Evolutionary conservation across 768 basidiomycete species (phyloP).

Genomic region (Pisolithus orientalis): DNA sequence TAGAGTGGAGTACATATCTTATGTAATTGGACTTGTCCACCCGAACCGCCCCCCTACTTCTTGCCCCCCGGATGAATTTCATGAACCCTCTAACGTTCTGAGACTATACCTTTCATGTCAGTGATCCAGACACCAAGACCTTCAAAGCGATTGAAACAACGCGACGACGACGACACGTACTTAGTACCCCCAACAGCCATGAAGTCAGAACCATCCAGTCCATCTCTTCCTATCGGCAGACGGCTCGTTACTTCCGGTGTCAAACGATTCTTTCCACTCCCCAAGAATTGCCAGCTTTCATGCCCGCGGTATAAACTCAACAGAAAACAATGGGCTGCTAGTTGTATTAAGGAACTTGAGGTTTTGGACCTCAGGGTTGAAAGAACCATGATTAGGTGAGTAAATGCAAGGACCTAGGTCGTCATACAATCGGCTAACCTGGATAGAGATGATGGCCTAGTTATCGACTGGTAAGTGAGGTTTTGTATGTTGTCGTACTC

Average conservation of each 20-base stretch:
- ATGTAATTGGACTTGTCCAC: too few relatives aligned
- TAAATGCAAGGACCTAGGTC: not conserved
- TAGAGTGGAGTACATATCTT: too few relatives aligned
- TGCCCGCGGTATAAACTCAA: conserved; percentile 14
- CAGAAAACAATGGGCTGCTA: conserved; percentile 15
- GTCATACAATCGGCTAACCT: not conserved
- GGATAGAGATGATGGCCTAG: conserved; percentile 24
- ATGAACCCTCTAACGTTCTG: too few relatives aligned
- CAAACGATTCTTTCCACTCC: conserved; percentile 24
- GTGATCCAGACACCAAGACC: not conserved
- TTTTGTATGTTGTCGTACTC: not conserved
- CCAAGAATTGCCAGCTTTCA: conserved; percentile 18
- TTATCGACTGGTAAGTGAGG: conserved; percentile 23
- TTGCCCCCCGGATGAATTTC: too few relatives aligned
- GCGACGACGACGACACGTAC: not conserved
- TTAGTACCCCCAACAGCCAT: not conserved
- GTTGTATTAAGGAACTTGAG: conserved; percentile 14
- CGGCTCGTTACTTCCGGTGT: conserved; percentile 19
- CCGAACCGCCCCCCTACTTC: too few relatives aligned
- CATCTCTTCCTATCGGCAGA: conserved; percentile 12
- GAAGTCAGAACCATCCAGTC: conserved; percentile 17
- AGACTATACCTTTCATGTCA: not conserved
- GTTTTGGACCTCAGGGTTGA: conserved; percentile 15
- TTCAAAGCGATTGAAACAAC: conserved; percentile 12
- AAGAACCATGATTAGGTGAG: conserved; percentile 24